A percentile compares a stretch with the other conserved stretches of the same genome.
Conservation (phyloP, 331 rosid species). For the Malus hybrid region DNA sequence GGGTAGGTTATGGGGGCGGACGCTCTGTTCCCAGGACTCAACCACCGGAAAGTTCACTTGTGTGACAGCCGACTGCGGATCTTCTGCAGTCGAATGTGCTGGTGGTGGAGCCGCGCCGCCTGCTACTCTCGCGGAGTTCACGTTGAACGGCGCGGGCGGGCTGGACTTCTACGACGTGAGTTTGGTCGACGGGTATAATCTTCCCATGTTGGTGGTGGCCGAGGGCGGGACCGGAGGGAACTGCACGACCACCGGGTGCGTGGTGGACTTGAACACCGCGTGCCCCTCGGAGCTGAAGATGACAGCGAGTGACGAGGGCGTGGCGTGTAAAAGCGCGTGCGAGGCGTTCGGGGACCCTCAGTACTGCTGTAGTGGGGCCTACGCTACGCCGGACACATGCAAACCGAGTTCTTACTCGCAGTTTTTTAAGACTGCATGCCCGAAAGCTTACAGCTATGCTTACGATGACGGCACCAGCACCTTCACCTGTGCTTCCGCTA, state of each 20-base stretch:
- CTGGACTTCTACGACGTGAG: slow-evolving; percentile 87
- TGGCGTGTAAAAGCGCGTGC: slow-evolving; percentile 89
- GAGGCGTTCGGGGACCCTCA: slow-evolving; percentile 71
- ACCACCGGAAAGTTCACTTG: slow-evolving; percentile 56
- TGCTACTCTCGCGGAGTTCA: slow-evolving; percentile 62
- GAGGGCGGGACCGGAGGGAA: slow-evolving; percentile 49
- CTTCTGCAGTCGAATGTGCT: slow-evolving; percentile 50
- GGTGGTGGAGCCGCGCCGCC: slow-evolving; percentile 68
- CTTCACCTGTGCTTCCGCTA: slow-evolving; percentile 71
- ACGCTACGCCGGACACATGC: slow-evolving; percentile 54
- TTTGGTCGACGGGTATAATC: slow-evolving; percentile 86
- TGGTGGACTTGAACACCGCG: slow-evolving; percentile 40
- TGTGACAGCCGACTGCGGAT: slow-evolving; percentile 72
- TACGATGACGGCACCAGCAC: slow-evolving; percentile 87
- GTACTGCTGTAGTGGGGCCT: slow-evolving; percentile 79
- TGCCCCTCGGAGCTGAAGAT: slow-evolving; percentile 73
- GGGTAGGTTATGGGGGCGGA: slow-evolving; percentile 86
- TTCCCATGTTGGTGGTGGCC: slow-evolving; percentile 56
- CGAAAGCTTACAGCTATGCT: slow-evolving; percentile 82
- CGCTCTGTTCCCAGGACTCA: slow-evolving; percentile 51
- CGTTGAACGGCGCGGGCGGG: slow-evolving; percentile 61
- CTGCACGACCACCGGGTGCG: slow-evolving; percentile 68
- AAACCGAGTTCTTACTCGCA: slow-evolving; percentile 67
- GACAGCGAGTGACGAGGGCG: slow-evolving; percentile 28
- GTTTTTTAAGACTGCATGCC: slow-evolving; percentile 70